phyloP scores from a whole-genome alignment of 768 basidiomycete genomes.

The Piloderma croceum region DNA sequence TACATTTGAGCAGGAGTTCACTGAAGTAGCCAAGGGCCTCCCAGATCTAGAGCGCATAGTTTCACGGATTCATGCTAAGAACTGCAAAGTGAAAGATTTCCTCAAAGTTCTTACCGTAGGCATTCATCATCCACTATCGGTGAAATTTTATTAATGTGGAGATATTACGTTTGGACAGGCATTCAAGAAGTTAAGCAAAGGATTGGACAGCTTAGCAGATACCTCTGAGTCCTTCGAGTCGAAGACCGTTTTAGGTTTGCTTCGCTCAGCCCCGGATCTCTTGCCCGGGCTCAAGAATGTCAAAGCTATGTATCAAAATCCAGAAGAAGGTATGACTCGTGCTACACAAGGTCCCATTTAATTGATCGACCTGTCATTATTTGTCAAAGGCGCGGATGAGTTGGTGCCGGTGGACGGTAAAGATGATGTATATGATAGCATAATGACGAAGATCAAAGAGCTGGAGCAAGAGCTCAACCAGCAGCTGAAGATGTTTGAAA shows the following conservation, averaged over 20 bases:
- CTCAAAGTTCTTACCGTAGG: conserved; percentile 70
- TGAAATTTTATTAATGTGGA: not conserved
- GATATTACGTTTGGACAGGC: too few species aligned
- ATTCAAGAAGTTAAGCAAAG: conserved; percentile 68
- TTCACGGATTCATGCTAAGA: conserved; percentile 91
- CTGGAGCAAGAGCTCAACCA: conserved; percentile 71
- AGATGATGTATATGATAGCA: conserved; percentile 77
- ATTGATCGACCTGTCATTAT: not conserved
- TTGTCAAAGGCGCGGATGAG: conserved; percentile 35
- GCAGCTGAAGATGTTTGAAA: conserved; percentile 59
- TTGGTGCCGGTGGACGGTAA: conserved; percentile 81
- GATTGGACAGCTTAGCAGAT: conserved; percentile 57
- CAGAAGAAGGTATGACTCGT: conserved; percentile 54
- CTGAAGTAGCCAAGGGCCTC: conserved; percentile 67
- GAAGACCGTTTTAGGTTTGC: conserved; percentile 64
- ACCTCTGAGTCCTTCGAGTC: conserved; percentile 72
- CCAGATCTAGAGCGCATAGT: conserved; percentile 93
- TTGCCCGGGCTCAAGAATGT: conserved; percentile 65
- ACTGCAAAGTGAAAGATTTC: conserved; percentile 84
- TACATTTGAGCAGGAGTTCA: conserved; percentile 72
- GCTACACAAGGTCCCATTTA: conserved; percentile 3
- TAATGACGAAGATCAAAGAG: conserved; percentile 62
- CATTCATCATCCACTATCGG: conserved; percentile 1
- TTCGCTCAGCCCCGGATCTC: conserved; percentile 81
- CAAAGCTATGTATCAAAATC: conserved; percentile 59